phyloP scores from a whole-genome alignment of 2,329 filamentous ascomycete species.

The Penicillium sp. region DNA sequence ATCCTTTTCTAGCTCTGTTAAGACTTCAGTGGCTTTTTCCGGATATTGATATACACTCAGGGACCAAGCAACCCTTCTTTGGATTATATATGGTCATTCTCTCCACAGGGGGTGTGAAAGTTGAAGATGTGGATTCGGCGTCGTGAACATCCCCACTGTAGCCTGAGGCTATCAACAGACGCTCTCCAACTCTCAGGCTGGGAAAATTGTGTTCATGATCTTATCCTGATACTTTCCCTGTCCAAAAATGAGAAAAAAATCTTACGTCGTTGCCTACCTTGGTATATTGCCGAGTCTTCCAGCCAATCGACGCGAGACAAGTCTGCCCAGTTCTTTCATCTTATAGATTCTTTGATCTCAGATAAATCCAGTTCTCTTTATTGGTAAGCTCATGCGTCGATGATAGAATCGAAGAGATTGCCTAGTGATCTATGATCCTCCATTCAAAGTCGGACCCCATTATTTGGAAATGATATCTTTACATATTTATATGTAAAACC shows the following conservation, averaged over 20 bases:
- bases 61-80: neutral
- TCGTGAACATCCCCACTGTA: neutral
- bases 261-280: neutral
- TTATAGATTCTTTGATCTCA: neutral
- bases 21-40: neutral
- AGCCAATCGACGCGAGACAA: neutral
- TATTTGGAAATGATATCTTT: too few relatives aligned
- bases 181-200: neutral
- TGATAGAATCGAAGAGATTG: too few relatives aligned
- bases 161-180: neutral
- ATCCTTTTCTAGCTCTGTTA: neutral
- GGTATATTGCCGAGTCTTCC: neutral
- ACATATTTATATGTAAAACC: too few relatives aligned
- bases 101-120: neutral
- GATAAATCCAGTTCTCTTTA: rapidly evolving
- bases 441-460: too few relatives aligned
- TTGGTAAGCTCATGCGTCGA: too few relatives aligned
- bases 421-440: too few relatives aligned
- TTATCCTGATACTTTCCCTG: neutral
- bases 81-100: neutral
- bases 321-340: neutral
- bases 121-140: neutral
- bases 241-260: neutral
- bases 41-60: neutral
- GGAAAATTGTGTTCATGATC: too few relatives aligned